phyloP scores from a whole-genome alignment of 805 yeast genomes.

The Candida palmyrensis region DNA sequence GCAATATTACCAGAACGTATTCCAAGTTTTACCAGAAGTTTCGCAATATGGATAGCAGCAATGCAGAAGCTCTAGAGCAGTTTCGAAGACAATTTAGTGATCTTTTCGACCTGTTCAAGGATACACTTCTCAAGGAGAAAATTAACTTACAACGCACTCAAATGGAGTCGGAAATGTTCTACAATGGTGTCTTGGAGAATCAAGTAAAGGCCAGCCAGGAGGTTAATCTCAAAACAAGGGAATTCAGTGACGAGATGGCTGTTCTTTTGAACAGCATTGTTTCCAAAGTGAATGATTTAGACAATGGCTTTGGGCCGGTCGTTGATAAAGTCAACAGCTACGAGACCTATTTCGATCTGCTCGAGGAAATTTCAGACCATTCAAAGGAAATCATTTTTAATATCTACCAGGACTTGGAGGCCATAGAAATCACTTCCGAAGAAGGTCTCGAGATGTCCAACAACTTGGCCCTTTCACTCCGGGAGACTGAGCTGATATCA shows the following conservation, averaged over 20 bases:
- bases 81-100: no score
- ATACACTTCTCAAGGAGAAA: no score
- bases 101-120: no score
- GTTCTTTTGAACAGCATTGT: not conserved
- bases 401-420: not conserved
- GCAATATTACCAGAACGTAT: slow-evolving; percentile 38
- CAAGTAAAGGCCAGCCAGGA: not conserved
- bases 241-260: not conserved
- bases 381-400: not conserved
- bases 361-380: not conserved
- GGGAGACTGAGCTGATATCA: not conserved
- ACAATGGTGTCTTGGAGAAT: no score
- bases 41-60: no score
- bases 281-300: not conserved
- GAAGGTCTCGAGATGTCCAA: not conserved
- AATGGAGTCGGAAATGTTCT: not conserved
- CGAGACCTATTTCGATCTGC: no score
- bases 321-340: no score
- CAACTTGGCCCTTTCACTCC: not conserved
- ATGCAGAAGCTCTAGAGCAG: no score
- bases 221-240: not conserved
- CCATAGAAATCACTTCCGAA: not conserved
- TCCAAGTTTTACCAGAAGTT: no score
- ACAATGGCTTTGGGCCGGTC: not conserved
- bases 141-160: no score